phyloP scores from a whole-genome alignment of 352 stramenopile species.

The Phytopythium oedochilum region DNA sequence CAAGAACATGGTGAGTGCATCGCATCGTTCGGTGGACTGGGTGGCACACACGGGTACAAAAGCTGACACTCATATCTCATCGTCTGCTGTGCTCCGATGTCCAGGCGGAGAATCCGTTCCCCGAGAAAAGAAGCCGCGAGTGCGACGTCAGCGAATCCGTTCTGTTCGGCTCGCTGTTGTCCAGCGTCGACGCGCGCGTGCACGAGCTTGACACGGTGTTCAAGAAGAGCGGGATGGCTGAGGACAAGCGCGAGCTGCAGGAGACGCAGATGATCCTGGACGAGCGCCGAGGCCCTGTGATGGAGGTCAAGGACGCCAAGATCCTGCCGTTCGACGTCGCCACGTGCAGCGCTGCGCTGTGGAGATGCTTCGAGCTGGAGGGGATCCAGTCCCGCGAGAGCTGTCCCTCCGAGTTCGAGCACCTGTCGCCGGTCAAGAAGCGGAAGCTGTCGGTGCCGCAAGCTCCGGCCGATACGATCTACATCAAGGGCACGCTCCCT shows the following conservation, averaged over 20 bases:
- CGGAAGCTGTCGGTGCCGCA: conserved; percentile 10
- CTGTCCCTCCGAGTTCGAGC: neutral
- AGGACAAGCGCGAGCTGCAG: conserved; percentile 37
- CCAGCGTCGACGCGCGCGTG: conserved; percentile 23
- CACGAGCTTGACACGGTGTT: conserved; percentile 37
- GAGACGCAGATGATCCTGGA: conserved; percentile 51
- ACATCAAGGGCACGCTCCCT: conserved; percentile 29
- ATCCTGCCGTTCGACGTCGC: conserved; percentile 45
- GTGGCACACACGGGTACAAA: too few relatives aligned
- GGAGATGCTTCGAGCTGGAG: conserved; percentile 30
- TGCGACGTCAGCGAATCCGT: conserved; percentile 30
- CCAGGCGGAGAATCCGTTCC: conserved; percentile 12
- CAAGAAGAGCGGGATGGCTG: conserved; percentile 27
- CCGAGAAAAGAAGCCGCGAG: conserved; percentile 17
- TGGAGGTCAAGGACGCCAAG: conserved; percentile 47
- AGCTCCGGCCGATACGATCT: conserved; percentile 24
- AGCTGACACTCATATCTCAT: conserved; percentile 5
- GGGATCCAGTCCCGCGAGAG: neutral
- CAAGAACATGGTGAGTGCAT: conserved; percentile 22
- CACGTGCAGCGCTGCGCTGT: conserved; percentile 24
- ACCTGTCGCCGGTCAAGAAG: conserved; percentile 20
- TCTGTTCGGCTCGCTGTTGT: conserved; percentile 29
- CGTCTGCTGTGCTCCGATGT: conserved; percentile 5
- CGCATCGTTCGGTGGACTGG: too few relatives aligned
- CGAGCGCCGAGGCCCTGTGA: conserved; percentile 32